Base-by-base conservation (phyloP, 306 rosid genomes). In the Cucumis hystrix region DNA sequence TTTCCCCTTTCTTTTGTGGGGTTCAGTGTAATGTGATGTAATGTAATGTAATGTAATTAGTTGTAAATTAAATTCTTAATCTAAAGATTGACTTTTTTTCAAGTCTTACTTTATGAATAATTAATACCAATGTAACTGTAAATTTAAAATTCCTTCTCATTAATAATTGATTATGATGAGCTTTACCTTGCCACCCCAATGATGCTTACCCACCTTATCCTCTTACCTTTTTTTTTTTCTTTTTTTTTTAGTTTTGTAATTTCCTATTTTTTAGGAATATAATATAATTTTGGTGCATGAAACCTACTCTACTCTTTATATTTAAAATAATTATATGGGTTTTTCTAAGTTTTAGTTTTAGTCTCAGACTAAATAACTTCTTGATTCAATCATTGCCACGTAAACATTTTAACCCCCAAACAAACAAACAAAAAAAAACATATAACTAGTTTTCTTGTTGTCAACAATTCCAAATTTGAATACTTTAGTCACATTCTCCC, bases 111-210 rank as follows among this genome's bases (percentile, higher is more conserved):
- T 70, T 70, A 70, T 23, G 39, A 43, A 21, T 47, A 45, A 47
- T 68, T 43, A 68, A 23, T 41, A 68, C 57, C 23, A 23, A 25
- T 65, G 25, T 39, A 65, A 65, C 72, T 65, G 58, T 47, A 70
- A 68, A 45, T 43, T 33, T 47, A 47, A 69, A 71, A 51, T 14
- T 14, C 58, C 39, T 28, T 71, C 41, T 71, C 23, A 49, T 71
- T 71, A 71, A 71, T 71, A 49, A 71, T 71, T 71, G 59, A 71
- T 49, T 49, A 71, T 71, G 14, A 71, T 71, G 59, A 39, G 33
- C 51, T 16, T 16, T 16, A 25, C 16, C 41, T 25, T 21, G 10
- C 3, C 4, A 52, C 52, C 57, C 0, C 4, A 52, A 72, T 51
- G 61, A 52, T 52, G 61, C 52, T 13, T 16, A 70, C 75, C 75